Conservation (phyloP, 2,329 filamentous ascomycete genomes). For the Lasiodiplodia sp. region DNA sequence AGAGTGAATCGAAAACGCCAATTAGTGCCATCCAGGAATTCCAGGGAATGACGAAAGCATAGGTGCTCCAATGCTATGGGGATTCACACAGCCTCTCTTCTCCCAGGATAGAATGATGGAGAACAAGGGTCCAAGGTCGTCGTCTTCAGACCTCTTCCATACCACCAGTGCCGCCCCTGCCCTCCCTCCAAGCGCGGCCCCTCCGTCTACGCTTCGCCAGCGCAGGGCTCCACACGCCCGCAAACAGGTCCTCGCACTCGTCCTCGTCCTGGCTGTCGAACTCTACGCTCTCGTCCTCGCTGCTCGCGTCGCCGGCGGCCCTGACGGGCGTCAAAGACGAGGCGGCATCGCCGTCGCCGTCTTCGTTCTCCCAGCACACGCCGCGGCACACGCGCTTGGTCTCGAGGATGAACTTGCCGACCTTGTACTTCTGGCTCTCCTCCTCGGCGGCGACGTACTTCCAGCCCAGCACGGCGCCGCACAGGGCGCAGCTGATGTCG, state of each 20-base stretch:
- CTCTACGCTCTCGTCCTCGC: conserved; percentile 53
- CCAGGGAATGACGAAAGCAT: not conserved
- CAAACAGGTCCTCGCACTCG: conserved; percentile 71
- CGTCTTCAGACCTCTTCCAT: conserved; percentile 25
- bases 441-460: conserved; percentile 70
- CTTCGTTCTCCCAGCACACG: conserved; percentile 60
- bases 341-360: conserved; percentile 28
- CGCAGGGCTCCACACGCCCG: conserved; percentile 66
- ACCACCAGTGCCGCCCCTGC: conserved; percentile 15
- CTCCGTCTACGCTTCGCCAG: conserved; percentile 58
- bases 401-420: conserved; percentile 72
- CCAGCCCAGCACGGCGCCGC: conserved; percentile 66
- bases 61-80: not conserved
- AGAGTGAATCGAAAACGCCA: not conserved
- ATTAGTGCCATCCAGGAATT: not conserved
- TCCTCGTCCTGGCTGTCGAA: conserved; percentile 73
- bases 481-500: conserved; percentile 65
- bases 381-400: conserved; percentile 62
- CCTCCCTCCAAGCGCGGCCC: conserved; percentile 29
- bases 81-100: not conserved
- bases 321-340: not conserved
- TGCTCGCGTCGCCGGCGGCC: conserved; percentile 15
- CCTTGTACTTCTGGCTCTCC: conserved; percentile 68
- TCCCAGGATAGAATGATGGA: not conserved
- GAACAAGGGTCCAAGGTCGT: not conserved